These are phyloP conservation scores for Nemania serpens DNA, from an alignment of 2,329 filamentous ascomycete genomes.

Conservation along the genomic window DNA sequence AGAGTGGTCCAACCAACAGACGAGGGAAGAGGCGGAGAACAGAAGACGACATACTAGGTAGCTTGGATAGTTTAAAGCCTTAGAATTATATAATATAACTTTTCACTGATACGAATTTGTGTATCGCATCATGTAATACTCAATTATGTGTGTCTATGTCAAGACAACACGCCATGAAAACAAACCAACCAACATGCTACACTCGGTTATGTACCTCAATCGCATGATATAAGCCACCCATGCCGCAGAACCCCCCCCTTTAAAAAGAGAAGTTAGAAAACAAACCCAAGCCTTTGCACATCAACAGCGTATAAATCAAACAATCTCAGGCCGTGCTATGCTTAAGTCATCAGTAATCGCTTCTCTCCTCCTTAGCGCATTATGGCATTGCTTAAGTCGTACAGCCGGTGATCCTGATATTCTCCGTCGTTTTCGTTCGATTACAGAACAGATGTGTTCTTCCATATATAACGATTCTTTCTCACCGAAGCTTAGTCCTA, in stretches of 20 bases:
- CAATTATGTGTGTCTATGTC: constrained; percentile 12
- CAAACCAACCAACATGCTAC: constrained; percentile 19
- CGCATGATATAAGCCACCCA: constrained; percentile 19
- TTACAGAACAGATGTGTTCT: background rate
- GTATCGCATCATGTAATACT: constrained; percentile 16
- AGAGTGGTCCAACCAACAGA: no score
- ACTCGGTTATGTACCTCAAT: constrained; percentile 21
- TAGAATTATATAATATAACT: background rate
- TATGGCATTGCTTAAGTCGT: constrained; percentile 27
- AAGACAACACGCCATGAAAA: constrained; percentile 5
- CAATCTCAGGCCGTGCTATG: constrained; percentile 28
- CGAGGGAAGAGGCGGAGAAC: no score
- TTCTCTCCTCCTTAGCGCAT: constrained; percentile 23
- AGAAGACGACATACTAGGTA: background rate
- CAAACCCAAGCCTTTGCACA: constrained; percentile 12
- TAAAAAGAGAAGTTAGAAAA: background rate
- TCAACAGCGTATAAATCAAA: constrained; percentile 32
- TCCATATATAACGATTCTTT: constrained; percentile 1
- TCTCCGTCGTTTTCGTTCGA: constrained; percentile 4
- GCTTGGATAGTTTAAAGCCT: background rate
- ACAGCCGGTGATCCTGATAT: constrained; percentile 13
- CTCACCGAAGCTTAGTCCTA: constrained; percentile 36
- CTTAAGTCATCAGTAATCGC: constrained; percentile 26
- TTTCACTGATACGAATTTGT: background rate
- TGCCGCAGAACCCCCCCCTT: constrained; percentile 1